These are phyloP conservation scores for Pichia sp. DNA, from an alignment of 1,139 yeast species.

Conservation along the genomic window DNA sequence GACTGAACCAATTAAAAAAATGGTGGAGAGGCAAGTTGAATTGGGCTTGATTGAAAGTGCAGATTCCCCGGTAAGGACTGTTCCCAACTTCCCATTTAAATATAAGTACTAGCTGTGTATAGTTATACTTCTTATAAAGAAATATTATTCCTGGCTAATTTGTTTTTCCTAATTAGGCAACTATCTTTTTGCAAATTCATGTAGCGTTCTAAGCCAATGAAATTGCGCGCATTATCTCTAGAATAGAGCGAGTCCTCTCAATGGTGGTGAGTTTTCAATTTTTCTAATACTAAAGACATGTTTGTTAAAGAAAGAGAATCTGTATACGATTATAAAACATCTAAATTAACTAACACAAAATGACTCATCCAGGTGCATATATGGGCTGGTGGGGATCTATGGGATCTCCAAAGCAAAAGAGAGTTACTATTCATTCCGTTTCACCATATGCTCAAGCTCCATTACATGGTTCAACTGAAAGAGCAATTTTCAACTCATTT, in stretches of 20 bases:
- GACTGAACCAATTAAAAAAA: constrained; percentile 43
- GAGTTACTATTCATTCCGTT: constrained; percentile 77
- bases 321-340: neutral
- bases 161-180: constrained; percentile 21
- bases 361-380: constrained; percentile 62
- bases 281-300: neutral
- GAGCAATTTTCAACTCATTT: constrained; percentile 86
- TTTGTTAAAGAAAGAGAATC: neutral
- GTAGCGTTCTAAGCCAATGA: neutral
- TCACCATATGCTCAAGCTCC: constrained; percentile 95
- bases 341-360: neutral
- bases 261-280: neutral
- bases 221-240: neutral
- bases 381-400: constrained; percentile 98
- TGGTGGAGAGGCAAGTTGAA: constrained; percentile 51
- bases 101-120: neutral
- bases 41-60: constrained; percentile 33
- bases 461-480: constrained; percentile 77
- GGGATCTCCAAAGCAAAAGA: constrained; percentile 78
- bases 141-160: no score
- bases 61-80: constrained; percentile 33
- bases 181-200: neutral
- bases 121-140: no score
- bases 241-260: neutral
- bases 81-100: constrained; percentile 53